Conservation (phyloP, 2,329 filamentous ascomycete species). For the Colletotrichum karsti region DNA sequence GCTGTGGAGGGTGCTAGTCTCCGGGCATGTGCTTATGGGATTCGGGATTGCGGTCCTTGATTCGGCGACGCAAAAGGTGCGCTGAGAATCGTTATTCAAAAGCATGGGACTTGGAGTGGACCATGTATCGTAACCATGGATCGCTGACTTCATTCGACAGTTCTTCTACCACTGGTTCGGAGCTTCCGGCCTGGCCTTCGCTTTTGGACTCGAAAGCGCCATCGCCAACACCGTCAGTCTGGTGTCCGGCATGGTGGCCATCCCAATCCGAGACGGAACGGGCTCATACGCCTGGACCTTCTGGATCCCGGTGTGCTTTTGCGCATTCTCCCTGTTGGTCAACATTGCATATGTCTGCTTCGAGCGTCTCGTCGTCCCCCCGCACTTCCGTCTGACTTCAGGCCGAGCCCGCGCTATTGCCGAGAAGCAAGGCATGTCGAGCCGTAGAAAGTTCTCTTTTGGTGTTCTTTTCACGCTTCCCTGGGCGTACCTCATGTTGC, state of each 20-base stretch:
- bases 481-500: slow-evolving; percentile 34
- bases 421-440: slow-evolving; percentile 2
- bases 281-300: slow-evolving; percentile 36
- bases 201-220: slow-evolving; percentile 34
- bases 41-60: slow-evolving; percentile 35
- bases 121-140: no score
- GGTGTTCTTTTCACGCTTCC: slow-evolving; percentile 28
- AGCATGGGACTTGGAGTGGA: no score
- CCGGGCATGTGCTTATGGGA: slow-evolving; percentile 34
- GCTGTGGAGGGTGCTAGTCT: slow-evolving; percentile 31
- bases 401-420: slow-evolving; percentile 27
- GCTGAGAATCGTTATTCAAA: rapidly evolving
- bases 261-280: slow-evolving; percentile 32
- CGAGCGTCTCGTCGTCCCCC: slow-evolving; percentile 28
- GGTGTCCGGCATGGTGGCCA: slow-evolving; percentile 34
- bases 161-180: slow-evolving; percentile 37
- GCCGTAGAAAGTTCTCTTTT: slow-evolving; percentile 31
- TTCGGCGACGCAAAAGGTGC: slow-evolving; percentile 32
- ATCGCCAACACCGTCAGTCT: slow-evolving; percentile 33
- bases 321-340: slow-evolving; percentile 27
- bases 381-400: slow-evolving; percentile 20
- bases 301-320: slow-evolving; percentile 34
- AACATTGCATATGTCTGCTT: slow-evolving; percentile 34
- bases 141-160: not conserved
- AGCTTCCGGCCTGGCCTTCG: slow-evolving; percentile 32